A percentile compares a stretch with the other conserved stretches of the same genome.
phyloP scores from a whole-genome alignment of 129 eudicot genomes.

The Flaveria brownii region DNA sequence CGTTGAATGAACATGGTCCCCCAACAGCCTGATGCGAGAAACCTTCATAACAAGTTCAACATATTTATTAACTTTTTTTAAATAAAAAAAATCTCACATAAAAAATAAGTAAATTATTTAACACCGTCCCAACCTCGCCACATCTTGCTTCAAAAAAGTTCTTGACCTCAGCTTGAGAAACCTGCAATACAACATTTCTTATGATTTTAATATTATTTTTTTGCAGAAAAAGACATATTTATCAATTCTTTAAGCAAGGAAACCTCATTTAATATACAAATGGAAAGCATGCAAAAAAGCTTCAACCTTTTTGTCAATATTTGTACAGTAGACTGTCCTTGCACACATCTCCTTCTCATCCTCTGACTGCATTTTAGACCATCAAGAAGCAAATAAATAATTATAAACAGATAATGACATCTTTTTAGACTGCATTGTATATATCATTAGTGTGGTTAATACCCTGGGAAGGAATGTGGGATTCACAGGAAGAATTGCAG shows the following conservation, averaged over 20 bases:
- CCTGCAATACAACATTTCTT: constrained; percentile 40
- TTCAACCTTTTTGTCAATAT: constrained; percentile 87
- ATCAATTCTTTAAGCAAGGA: neutral
- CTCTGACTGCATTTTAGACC: constrained; percentile 62
- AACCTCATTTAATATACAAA: neutral
- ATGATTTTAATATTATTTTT: neutral
- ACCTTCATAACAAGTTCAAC: constrained; percentile 49
- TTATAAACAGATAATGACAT: constrained; percentile 10
- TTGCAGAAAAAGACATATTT: neutral
- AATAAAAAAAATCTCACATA: neutral
- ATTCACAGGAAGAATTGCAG: constrained; percentile 98
- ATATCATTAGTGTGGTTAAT: constrained; percentile 4
- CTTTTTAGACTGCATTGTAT: constrained; percentile 15
- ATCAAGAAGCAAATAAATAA: constrained; percentile 16
- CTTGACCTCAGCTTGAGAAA: constrained; percentile 87
- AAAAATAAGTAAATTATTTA: neutral
- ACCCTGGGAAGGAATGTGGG: constrained; percentile 98
- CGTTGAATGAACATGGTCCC: constrained; percentile 90
- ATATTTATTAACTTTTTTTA: constrained; percentile 6
- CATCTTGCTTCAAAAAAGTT: constrained; percentile 84
- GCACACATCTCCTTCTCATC: constrained; percentile 98
- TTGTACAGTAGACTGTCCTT: constrained; percentile 96
- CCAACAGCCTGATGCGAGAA: constrained; percentile 94
- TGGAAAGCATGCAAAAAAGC: constrained; percentile 10
- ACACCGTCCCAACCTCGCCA: constrained; percentile 65